A percentile compares a stretch with the other conserved stretches of the same genome.
These are phyloP conservation scores for Scedosporium minutisporum DNA, from an alignment of 2,329 filamentous ascomycete genomes.

Conservation along the genomic window DNA sequence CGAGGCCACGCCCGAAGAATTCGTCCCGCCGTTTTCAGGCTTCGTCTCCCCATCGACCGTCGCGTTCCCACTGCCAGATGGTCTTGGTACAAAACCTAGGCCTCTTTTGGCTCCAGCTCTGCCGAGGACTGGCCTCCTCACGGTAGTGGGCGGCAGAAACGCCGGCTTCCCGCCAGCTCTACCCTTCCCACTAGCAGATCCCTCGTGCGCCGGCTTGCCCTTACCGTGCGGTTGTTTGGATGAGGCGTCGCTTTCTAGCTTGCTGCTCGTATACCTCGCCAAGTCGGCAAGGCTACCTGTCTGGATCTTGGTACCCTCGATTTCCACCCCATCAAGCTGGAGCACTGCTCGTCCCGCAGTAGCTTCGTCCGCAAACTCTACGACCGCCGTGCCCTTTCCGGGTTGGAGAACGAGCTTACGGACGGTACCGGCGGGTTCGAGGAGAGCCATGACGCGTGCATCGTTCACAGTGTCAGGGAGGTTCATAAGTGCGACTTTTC, in stretches of 20 bases:
- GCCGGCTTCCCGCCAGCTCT: neutral
- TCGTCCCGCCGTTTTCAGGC: constrained; percentile 11
- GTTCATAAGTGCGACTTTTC: constrained; percentile 74
- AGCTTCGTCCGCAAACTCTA: constrained; percentile 66
- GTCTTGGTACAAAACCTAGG: constrained; percentile 30
- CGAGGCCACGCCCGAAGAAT: constrained; percentile 9
- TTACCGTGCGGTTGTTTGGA: neutral
- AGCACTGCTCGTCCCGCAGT: constrained; percentile 65
- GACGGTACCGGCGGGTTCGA: constrained; percentile 61
- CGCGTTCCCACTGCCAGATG: constrained; percentile 3
- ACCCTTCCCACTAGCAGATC: too few species aligned
- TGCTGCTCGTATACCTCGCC: neutral
- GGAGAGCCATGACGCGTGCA: constrained; percentile 63
- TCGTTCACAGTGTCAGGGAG: constrained; percentile 91
- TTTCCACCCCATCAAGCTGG: constrained; percentile 44
- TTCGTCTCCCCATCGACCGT: constrained; percentile 17
- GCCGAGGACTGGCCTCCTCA: constrained; percentile 17
- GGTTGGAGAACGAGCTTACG: constrained; percentile 71
- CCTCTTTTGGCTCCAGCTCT: constrained; percentile 18
- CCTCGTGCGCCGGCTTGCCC: neutral
- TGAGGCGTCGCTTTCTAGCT: neutral
- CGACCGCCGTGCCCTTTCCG: constrained; percentile 72
- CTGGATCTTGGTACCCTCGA: constrained; percentile 43
- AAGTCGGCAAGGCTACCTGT: constrained; percentile 29
- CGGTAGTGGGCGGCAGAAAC: neutral